Conservation (phyloP, 139 green algal species). For the Coelastrella sp. region DNA sequence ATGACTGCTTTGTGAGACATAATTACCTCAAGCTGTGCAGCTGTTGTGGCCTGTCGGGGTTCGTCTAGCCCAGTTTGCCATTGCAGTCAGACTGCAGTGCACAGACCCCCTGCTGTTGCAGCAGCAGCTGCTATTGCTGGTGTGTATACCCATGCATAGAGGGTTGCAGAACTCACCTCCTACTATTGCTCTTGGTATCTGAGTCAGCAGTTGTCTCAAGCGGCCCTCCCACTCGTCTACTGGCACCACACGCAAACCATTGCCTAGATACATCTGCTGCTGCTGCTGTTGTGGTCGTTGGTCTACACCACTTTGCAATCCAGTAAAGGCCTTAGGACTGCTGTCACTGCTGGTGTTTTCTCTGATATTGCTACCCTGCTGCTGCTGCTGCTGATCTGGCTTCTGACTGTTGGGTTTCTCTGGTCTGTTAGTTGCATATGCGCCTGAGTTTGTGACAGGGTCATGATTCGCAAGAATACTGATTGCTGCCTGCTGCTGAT, state of each 20-base stretch:
- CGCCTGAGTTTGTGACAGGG: slow-evolving; percentile 36
- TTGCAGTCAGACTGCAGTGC: too few species aligned
- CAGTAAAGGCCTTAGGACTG: neutral
- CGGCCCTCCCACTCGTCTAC: slow-evolving; percentile 20
- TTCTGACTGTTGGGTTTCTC: slow-evolving; percentile 17
- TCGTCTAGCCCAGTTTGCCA: too few species aligned
- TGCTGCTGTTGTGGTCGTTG: slow-evolving; percentile 16
- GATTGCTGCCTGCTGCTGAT: slow-evolving; percentile 28
- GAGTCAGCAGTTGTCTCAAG: slow-evolving; percentile 22
- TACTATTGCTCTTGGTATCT: slow-evolving; percentile 25
- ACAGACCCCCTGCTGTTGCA: neutral
- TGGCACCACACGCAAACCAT: slow-evolving; percentile 12
- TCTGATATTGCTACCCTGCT: neutral
- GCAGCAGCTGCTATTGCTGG: neutral
- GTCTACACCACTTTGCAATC: neutral
- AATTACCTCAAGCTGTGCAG: too few species aligned
- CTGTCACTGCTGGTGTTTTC: slow-evolving; percentile 9
- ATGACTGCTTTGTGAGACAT: too few species aligned
- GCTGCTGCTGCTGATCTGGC: slow-evolving; percentile 36
- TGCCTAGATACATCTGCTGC: neutral
- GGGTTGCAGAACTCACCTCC: neutral
- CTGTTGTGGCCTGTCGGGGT: too few species aligned
- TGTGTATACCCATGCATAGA: neutral
- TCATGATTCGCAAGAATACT: neutral
- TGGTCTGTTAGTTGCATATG: slow-evolving; percentile 37